Base-by-base conservation (phyloP, 2,329 filamentous ascomycete genomes). In the Colletotrichum sp. region DNA sequence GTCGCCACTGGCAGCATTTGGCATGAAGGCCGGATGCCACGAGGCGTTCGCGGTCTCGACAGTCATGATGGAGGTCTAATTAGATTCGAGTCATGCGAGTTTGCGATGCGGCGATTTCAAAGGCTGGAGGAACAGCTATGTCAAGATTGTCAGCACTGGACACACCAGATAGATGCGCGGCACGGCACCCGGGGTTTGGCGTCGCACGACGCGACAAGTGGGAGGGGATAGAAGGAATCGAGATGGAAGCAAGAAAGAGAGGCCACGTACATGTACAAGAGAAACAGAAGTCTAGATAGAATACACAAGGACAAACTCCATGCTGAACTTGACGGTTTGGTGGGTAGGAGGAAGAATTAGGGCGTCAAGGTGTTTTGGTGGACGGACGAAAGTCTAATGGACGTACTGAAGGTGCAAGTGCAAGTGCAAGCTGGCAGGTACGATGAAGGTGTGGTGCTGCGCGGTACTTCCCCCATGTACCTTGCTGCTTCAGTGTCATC, bases 11-110 rank as follows among this genome's bases (percentile, higher is more conserved):
- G 74, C 36, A 71, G 76, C 78, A 74, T 83, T 82, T 36, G 87
- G 86, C 81, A 86, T 84, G 74, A 84, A 78, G 66, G 85, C 85
- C 78, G 85, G 84, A 78, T 86, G 84, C 85, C 85, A 86, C 79
- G 84, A 82, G 69, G 85, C 79, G 76, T 80, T 82, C 67, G 81
- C 78, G 71, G 79, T 77, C 79, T 84, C 84, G 77, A 80, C 80
- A 78, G 83, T 83, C 86, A 87, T 87, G 74, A 74, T 81, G 72
- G 78, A 77, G 79, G 13, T 75, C 58, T 75, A 76, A 76, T 76
- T 76, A 76, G 74, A 66, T 52, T 75, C 39, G 74, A 60, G 18
- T 71, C 74, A 76, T 76, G 60, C 71, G 43, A 28, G 13, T 70
- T 70, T 52, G 66, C 60, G 61, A 22, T 28, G 60, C 55, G 74